Conservation (phyloP, 768 basidiomycete species). For the Lactarius indigo region DNA sequence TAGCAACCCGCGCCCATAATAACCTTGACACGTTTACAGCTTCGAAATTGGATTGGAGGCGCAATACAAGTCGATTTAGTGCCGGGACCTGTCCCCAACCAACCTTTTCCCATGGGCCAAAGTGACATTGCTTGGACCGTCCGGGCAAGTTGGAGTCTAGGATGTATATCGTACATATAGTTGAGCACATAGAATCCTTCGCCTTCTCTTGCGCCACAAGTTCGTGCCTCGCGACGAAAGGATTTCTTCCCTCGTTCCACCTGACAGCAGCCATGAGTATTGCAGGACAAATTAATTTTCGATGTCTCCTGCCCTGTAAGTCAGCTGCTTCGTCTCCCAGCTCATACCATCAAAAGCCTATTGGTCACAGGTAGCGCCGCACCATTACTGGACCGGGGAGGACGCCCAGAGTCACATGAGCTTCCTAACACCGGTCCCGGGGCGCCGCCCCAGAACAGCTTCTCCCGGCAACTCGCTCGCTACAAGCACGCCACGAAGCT, state of each 20-base stretch:
- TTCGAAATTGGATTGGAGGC: background rate
- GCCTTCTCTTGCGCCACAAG: background rate
- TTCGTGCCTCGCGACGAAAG: background rate
- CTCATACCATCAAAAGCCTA: background rate
- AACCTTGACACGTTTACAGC: too few relatives aligned
- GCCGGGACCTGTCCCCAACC: background rate
- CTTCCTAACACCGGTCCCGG: background rate
- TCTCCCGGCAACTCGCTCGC: slow-evolving; percentile 2
- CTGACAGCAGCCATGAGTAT: background rate
- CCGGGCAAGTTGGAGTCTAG: background rate
- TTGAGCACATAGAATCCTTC: background rate
- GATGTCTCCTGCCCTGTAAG: background rate
- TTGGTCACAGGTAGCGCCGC: background rate
- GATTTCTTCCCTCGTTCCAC: background rate
- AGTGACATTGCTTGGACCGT: background rate
- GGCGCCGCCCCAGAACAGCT: slow-evolving; percentile 1
- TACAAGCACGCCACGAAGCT: background rate
- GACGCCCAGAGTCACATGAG: background rate
- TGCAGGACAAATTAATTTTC: background rate
- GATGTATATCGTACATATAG: too few relatives aligned
- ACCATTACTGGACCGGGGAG: background rate
- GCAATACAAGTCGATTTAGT: background rate
- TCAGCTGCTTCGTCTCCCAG: background rate
- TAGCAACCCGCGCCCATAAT: background rate
- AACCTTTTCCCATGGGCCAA: background rate